phyloP scores from a whole-genome alignment of 2,329 filamentous ascomycete genomes.

The Paecilomyces sp. region DNA sequence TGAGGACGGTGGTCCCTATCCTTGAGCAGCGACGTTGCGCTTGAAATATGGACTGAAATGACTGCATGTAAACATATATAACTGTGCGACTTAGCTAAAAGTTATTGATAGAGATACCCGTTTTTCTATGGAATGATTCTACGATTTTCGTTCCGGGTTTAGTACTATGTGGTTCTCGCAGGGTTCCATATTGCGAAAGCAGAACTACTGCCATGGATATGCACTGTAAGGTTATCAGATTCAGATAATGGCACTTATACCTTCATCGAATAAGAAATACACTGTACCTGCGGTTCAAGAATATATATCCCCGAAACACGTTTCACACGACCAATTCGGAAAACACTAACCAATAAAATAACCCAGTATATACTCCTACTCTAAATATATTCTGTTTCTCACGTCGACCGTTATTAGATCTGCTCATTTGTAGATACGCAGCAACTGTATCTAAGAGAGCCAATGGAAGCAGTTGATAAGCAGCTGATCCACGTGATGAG shows the following conservation, averaged over 20 bases:
- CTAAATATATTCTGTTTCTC: too few relatives aligned
- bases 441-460: neutral
- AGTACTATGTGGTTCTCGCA: neutral
- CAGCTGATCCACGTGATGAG: neutral
- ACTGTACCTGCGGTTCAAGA: too few relatives aligned
- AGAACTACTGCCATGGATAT: too few relatives aligned
- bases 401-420: too few relatives aligned
- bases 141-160: neutral
- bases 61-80: neutral
- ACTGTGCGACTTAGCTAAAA: neutral
- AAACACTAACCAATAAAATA: too few relatives aligned
- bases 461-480: neutral
- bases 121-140: neutral
- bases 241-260: too few relatives aligned
- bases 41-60: neutral
- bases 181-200: too few relatives aligned
- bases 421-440: neutral
- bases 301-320: too few relatives aligned
- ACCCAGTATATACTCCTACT: too few relatives aligned
- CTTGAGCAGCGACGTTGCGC: neutral
- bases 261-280: too few relatives aligned
- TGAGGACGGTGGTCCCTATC: neutral
- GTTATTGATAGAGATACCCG: neutral
- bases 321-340: too few relatives aligned
- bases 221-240: too few relatives aligned